Conservation (phyloP, 805 yeast species). For the Wickerhamiella vanderwaltii region DNA sequence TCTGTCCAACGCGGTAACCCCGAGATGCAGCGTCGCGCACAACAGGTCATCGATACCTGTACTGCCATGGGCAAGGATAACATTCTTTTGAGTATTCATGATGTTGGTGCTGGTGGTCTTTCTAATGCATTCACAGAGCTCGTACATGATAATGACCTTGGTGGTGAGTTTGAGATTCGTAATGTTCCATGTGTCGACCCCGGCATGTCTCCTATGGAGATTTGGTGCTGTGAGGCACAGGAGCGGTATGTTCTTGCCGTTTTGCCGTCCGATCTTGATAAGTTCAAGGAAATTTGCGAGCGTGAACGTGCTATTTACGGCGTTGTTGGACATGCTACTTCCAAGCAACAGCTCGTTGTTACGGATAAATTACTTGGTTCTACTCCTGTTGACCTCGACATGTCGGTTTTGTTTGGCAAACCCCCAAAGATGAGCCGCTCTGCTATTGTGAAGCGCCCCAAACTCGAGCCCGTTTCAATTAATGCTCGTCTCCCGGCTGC, state of each 20-base stretch:
- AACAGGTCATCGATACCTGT: constrained; percentile 93
- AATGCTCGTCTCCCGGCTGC: constrained; percentile 43
- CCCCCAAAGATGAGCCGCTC: constrained; percentile 88
- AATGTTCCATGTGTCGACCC: constrained; percentile 85
- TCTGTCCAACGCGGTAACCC: constrained; percentile 99
- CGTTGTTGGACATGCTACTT: constrained; percentile 88
- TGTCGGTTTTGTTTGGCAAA: constrained; percentile 90
- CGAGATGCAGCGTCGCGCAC: constrained; percentile 98
- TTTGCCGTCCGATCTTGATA: constrained; percentile 57
- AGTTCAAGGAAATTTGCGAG: constrained; percentile 67
- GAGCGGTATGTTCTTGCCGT: constrained; percentile 96
- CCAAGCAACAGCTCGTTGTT: constrained; percentile 68
- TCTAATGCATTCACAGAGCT: constrained; percentile 95
- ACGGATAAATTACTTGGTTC: constrained; percentile 66
- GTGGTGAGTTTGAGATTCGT: constrained; percentile 86
- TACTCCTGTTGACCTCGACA: constrained; percentile 89
- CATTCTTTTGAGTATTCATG: constrained; percentile 93
- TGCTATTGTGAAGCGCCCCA: constrained; percentile 51
- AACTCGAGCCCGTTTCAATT: constrained; percentile 26
- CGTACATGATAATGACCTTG: constrained; percentile 92
- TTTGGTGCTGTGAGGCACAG: constrained; percentile 99
- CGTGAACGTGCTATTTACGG: constrained; percentile 96
- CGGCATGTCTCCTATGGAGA: constrained; percentile 99
- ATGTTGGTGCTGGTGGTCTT: constrained; percentile 98
- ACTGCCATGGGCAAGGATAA: constrained; percentile 58